A percentile compares a stretch with the other conserved stretches of the same genome.
phyloP scores from a whole-genome alignment of 1,284 basidiomycete species.

The Leccinum griseonigrum region DNA sequence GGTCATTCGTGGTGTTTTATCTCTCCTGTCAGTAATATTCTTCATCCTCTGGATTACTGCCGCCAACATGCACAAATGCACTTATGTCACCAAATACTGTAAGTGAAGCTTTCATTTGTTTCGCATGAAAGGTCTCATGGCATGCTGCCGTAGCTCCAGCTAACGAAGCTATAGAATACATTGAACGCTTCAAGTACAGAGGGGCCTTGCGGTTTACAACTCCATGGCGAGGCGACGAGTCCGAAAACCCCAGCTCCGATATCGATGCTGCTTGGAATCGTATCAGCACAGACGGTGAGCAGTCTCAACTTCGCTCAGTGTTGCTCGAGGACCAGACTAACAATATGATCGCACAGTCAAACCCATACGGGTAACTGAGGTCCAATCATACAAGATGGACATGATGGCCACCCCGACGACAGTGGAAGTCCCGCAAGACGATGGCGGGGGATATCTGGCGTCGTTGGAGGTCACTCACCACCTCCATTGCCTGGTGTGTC shows the following conservation, averaged over 20 bases:
- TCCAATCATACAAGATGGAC: constrained; percentile 4
- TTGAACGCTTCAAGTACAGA: neutral
- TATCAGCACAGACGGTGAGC: constrained; percentile 5
- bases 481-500: no score
- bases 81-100: no score
- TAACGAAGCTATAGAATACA: no score
- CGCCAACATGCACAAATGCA: no score
- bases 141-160: no score
- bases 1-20: no score
- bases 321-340: neutral
- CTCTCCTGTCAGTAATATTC: no score
- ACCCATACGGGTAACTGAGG: constrained; percentile 3
- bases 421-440: constrained; percentile 3
- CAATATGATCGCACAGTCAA: neutral
- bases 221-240: constrained; percentile 2
- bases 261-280: constrained; percentile 13
- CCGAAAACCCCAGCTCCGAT: constrained; percentile 6
- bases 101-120: no score
- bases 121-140: no score
- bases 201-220: neutral
- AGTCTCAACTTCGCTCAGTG: neutral
- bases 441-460: constrained; percentile 1
- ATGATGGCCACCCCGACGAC: neutral
- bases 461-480: no score
- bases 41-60: no score